Conservation (phyloP, 352 stramenopile genomes). For the Pythium chondricola region DNA sequence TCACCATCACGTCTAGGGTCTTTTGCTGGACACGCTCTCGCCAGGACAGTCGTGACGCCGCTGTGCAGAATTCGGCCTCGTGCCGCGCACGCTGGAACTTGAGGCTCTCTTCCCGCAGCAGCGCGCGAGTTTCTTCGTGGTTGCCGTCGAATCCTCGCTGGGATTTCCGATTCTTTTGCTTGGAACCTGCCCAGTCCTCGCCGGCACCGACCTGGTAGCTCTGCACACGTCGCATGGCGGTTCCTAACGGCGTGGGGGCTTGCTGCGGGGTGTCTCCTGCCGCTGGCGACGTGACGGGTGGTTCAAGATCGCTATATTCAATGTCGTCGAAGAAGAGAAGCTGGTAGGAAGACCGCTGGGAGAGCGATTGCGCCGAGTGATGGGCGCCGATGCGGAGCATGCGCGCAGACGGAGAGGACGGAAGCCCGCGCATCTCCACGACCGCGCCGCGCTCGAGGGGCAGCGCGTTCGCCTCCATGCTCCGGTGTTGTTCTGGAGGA, state of each 20-base stretch:
- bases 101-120: slow-evolving; percentile 18
- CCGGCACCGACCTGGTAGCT: slow-evolving; percentile 40
- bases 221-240: slow-evolving; percentile 46
- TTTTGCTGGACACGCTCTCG: slow-evolving; percentile 14
- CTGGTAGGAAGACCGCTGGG: slow-evolving; percentile 17
- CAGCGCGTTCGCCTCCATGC: slow-evolving; percentile 21
- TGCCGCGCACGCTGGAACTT: not conserved
- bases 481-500: not conserved
- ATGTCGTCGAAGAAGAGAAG: slow-evolving; percentile 11
- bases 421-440: slow-evolving; percentile 32
- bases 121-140: slow-evolving; percentile 1
- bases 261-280: slow-evolving; percentile 19
- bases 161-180: slow-evolving; percentile 9
- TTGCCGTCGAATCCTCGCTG: not conserved
- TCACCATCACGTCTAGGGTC: slow-evolving; percentile 37
- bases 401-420: not conserved
- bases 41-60: not conserved
- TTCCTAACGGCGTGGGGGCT: slow-evolving; percentile 8
- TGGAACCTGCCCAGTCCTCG: not conserved
- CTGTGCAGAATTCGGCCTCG: not conserved
- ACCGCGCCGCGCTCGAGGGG: slow-evolving; percentile 26
- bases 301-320: slow-evolving; percentile 3
- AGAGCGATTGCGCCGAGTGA: slow-evolving; percentile 42
- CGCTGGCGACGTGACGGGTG: slow-evolving; percentile 3
- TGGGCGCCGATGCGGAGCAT: slow-evolving; percentile 22